Base-by-base conservation (phyloP, 2,329 filamentous ascomycete species). In the Penicillium sp. region DNA sequence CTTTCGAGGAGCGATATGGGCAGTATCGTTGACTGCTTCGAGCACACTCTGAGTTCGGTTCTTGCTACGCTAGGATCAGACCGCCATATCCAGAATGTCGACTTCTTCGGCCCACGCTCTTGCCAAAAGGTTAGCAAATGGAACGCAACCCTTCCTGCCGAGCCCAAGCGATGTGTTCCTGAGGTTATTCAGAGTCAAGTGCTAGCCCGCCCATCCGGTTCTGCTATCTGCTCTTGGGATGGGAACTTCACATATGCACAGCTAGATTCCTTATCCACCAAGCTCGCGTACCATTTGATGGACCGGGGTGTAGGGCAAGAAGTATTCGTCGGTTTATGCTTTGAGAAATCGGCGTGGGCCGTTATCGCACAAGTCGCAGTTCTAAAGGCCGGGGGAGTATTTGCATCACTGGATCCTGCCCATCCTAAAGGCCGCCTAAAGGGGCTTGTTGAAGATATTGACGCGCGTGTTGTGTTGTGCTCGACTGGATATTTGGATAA, bases 261-360 rank as follows among this genome's bases (percentile, higher is more conserved):
- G 50, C 66, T 81, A 9, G 74, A 80, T 17, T 70, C 67, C 8
- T 71, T 81, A 52, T 77, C 72, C 50, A 79, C 62, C 55, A 73
- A 66, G 51, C 71, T 76, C 23, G 75, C 77, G 4, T 71, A 74
- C 38, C 72, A 78, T 38, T 69, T 83, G 5, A 69, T 69, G 2
- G 64, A 67, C 1, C 66, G 78, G 15, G 80, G 79, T 15, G 71
- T 83, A 30, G 73, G 75, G 9, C 71, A 80, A 0, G 74, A 78
- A 31, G 69, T 70, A 3, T 75, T 78, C 55, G 75, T 81, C 30
- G 76, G 76, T 2, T 48, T 80, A 5, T 79, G 73, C 52, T 80
- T 81, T 47, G 78, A 81, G 49, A 81, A 81, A 60, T 81, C 79
- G 0, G 73, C 73, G 13, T 81, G 79, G 79, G 72, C 78, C 11